Conservation (phyloP, 2,329 filamentous ascomycete genomes). For the Ophiocordyceps camponoti-rufipedis region DNA sequence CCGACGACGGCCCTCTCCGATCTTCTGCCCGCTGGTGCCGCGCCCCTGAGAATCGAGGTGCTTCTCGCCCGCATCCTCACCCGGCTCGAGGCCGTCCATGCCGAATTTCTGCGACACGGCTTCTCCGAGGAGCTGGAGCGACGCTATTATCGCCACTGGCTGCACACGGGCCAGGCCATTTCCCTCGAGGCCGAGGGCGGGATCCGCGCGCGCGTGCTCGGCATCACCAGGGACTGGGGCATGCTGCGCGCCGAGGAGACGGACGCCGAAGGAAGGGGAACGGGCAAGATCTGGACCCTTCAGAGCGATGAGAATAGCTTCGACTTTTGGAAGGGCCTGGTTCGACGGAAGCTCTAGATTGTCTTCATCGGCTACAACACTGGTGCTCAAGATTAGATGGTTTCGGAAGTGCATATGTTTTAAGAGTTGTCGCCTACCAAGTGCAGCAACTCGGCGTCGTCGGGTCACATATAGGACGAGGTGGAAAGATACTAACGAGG, state of each 20-base stretch:
- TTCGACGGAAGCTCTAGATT: constrained; percentile 55
- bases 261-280: constrained; percentile 50
- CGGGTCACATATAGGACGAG: too few species aligned
- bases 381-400: not conserved
- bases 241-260: constrained; percentile 73
- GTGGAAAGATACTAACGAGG: too few species aligned
- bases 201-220: constrained; percentile 56
- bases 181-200: constrained; percentile 70
- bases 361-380: not conserved
- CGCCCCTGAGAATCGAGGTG: constrained; percentile 53
- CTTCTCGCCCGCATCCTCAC: constrained; percentile 69
- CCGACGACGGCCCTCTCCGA: constrained; percentile 78
- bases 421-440: too few species aligned
- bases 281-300: constrained; percentile 63
- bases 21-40: constrained; percentile 34
- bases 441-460: too few species aligned
- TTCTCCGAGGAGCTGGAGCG: constrained; percentile 58
- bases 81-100: constrained; percentile 60
- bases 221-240: constrained; percentile 86
- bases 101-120: constrained; percentile 53
- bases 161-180: constrained; percentile 57
- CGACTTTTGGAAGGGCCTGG: constrained; percentile 81
- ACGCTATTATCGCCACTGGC: constrained; percentile 67
- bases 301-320: constrained; percentile 98
- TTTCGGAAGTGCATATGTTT: too few species aligned